Base-by-base conservation (phyloP, 257 asterid species). In the Solanum sparsipilum region DNA sequence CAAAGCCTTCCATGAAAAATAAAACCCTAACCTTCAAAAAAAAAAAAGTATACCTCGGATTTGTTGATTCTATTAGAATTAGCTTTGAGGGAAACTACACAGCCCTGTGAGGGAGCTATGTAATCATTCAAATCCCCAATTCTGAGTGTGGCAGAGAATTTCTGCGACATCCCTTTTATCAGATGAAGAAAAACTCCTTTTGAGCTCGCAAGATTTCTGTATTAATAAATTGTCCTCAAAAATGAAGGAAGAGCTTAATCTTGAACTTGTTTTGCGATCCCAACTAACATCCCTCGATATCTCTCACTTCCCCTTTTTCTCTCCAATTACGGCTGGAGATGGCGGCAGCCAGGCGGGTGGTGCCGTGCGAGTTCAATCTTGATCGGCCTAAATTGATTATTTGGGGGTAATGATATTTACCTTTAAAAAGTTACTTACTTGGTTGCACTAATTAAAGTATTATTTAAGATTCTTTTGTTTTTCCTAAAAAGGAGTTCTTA, bases 21-120 rank as follows among this genome's bases (percentile, higher is more conserved):
- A 27, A 39, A n/a, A 73, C 34, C 34, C 73, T 9, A 3, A 31
- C 36, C 13, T 60, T 35, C 38, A 87, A 65, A 23, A 84, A 63
- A 89, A 36, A 29, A 46, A 48, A 0, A 18, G 13, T 46, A 63
- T 74, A 96, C 99, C 99, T 94, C 96, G 29, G 93, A 84, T 91
- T 94, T 93, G 35, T 86, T 63, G 29, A 85, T 84, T 65, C 86
- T 88, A 83, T 71, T 86, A n/a, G 91, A 88, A 68, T 87, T 89
- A 32, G 89, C 83, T 74, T 90, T 92, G 15, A 92, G 91, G 63
- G 94, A 92, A 89, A 97, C 91, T 78, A 97, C 98, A 70, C 99
- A 97, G 18, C 99, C 99, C 88, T 97, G 99, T 1, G 99, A 94
- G 4, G 99, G 99, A 74, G 99, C 97, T 93, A 96, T 96, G 93